Percentiles rank a stretch among this genome's conserved stretches.
These are phyloP conservation scores for Salix suchowensis DNA, from an alignment of 345 rosid species.

Conservation along the genomic window DNA sequence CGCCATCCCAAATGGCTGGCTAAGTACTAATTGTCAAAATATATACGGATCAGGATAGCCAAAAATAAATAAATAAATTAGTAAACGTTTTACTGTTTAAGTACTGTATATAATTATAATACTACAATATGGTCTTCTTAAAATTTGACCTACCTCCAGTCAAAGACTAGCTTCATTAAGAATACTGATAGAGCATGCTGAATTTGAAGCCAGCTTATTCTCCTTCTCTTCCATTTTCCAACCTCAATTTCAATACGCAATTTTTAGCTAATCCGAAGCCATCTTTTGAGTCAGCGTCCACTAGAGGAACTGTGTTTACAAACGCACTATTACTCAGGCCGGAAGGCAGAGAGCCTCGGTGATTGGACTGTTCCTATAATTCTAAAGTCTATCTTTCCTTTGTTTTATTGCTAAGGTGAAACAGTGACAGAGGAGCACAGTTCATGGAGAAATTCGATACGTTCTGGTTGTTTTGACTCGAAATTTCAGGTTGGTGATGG, in stretches of 20 bases:
- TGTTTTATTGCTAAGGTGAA: not conserved
- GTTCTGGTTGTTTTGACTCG: not conserved
- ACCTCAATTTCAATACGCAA: constrained; percentile 13
- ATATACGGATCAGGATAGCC: not conserved
- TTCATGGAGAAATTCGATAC: not conserved
- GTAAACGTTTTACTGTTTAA: not conserved
- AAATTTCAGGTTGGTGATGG: not conserved
- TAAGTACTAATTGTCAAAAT: not conserved
- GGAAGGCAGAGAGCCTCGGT: not conserved
- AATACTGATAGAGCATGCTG: not conserved
- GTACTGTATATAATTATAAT: not conserved
- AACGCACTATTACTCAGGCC: not conserved
- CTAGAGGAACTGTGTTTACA: not conserved
- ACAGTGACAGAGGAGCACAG: not conserved
- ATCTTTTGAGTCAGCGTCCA: constrained; percentile 9
- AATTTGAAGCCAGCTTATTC: not conserved
- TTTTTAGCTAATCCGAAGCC: not conserved
- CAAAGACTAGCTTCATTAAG: constrained; percentile 16
- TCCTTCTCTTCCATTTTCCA: not conserved
- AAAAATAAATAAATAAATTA: too few species aligned
- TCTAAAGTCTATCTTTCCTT: not conserved
- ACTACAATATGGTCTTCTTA: not conserved
- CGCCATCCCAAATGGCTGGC: too few species aligned
- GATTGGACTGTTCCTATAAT: not conserved
- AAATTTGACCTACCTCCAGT: constrained; percentile 1